Evolutionary conservation across 2,329 filamentous ascomycete genomes (phyloP).

Genomic region (Neopestalotiopsis sp.): DNA sequence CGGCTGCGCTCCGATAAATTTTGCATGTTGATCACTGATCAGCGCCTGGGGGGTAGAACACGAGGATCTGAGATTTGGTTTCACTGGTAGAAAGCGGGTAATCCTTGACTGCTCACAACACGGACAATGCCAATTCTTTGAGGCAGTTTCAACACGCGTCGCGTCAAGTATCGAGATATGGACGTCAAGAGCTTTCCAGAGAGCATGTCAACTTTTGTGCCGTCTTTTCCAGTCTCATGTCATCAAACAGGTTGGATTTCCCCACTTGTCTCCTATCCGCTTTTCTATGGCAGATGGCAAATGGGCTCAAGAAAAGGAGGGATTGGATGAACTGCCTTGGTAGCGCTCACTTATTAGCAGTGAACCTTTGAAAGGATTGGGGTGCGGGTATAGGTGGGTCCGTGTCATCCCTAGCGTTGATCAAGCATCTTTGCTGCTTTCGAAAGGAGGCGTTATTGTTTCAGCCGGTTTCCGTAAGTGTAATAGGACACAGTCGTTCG

Average conservation of each 20-base stretch:
- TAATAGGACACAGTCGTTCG: background rate
- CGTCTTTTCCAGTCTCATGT: background rate
- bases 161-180: too few relatives aligned
- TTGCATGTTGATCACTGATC: background rate
- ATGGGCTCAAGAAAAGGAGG: background rate
- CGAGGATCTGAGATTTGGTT: background rate
- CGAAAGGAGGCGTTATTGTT: constrained; percentile 8
- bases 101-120: background rate
- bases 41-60: background rate
- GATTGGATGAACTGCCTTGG: background rate
- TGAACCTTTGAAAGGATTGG: background rate
- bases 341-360: too few relatives aligned
- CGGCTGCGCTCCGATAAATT: background rate
- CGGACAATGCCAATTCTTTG: too few relatives aligned
- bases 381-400: background rate
- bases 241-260: background rate
- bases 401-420: constrained; percentile 17
- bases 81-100: too few relatives aligned
- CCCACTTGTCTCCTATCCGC: background rate
- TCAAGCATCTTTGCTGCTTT: constrained; percentile 12
- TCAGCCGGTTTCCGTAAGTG: constrained; percentile 2
- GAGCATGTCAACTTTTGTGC: too few relatives aligned
- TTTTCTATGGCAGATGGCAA: background rate
- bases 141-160: too few relatives aligned
- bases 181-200: too few relatives aligned